These are phyloP conservation scores for Pichia terricola DNA, from an alignment of 1,139 yeast genomes.

Conservation along the genomic window DNA sequence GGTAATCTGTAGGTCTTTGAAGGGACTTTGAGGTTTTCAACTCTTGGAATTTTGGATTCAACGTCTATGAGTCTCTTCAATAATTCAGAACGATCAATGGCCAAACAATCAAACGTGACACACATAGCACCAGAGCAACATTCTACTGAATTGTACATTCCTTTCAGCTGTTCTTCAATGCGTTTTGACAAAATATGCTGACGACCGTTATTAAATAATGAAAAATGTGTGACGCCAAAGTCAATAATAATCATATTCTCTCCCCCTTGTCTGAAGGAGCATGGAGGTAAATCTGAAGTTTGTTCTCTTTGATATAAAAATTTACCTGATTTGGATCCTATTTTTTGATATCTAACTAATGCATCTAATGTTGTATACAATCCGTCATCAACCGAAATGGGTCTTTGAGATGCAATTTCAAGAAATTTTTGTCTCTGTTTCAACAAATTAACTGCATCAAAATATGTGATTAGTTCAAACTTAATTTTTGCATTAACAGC, in stretches of 20 bases:
- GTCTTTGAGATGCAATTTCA: slow-evolving; percentile 15
- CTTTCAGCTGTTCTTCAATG: slow-evolving; percentile 9
- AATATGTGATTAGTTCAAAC: slow-evolving; percentile 24
- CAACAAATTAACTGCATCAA: slow-evolving; percentile 24
- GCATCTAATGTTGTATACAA: slow-evolving; percentile 17
- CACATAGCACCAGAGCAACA: slow-evolving; percentile 26
- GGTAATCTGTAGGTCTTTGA: slow-evolving; percentile 28
- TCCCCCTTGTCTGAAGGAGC: slow-evolving; percentile 28
- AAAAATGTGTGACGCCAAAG: slow-evolving; percentile 26
- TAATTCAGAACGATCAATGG: slow-evolving; percentile 19
- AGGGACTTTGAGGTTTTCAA: slow-evolving; percentile 26
- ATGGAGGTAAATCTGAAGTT: slow-evolving; percentile 17
- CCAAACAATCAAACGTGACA: slow-evolving; percentile 24
- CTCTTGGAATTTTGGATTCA: slow-evolving; percentile 26
- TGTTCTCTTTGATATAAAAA: slow-evolving; percentile 18
- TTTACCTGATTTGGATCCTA: slow-evolving; percentile 15
- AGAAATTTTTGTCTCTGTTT: slow-evolving; percentile 21
- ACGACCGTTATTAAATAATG: slow-evolving; percentile 28
- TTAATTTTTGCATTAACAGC: slow-evolving; percentile 23
- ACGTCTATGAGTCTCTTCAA: slow-evolving; percentile 19
- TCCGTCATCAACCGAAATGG: slow-evolving; percentile 10
- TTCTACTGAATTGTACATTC: slow-evolving; percentile 22
- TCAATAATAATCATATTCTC: slow-evolving; percentile 28
- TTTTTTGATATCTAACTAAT: slow-evolving; percentile 17
- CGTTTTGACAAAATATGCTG: slow-evolving; percentile 21